Percentiles rank a stretch among this genome's conserved stretches.
These are phyloP conservation scores for Plasmodium adleri DNA, from an alignment of 169 alveolate species.

Conservation along the genomic window DNA sequence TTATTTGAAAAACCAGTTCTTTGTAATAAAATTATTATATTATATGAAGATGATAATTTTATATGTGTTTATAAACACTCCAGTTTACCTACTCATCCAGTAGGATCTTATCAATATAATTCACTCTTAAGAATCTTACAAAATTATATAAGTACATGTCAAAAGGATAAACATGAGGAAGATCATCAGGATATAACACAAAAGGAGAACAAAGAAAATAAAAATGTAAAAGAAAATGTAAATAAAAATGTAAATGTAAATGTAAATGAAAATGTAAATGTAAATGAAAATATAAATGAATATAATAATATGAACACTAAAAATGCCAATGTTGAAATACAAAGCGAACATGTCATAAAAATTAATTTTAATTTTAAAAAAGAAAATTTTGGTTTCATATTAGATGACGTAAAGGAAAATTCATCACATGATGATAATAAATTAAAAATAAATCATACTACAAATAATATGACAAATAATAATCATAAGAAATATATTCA, in stretches of 20 bases:
- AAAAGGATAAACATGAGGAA: background rate
- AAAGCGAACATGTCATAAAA: conserved; percentile 23
- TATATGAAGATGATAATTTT: conserved; percentile 80
- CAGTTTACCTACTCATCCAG: conserved; percentile 85
- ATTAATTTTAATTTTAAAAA: conserved; percentile 49
- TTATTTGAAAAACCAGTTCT: conserved; percentile 84
- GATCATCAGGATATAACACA: background rate
- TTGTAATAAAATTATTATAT: conserved; percentile 64
- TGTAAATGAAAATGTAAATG: no score
- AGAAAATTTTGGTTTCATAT: background rate
- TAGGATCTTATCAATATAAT: conserved; percentile 85
- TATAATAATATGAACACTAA: no score
- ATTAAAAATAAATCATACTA: no score
- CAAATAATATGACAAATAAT: no score
- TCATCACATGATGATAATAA: no score
- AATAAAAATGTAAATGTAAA: background rate
- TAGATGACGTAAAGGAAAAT: no score
- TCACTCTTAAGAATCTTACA: conserved; percentile 80
- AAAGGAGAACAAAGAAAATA: background rate
- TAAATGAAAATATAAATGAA: no score
- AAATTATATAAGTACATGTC: conserved; percentile 26
- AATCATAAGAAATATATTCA: no score
- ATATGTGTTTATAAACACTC: conserved; percentile 82
- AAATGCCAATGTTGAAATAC: no score
- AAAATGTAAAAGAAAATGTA: background rate